Evolutionary conservation across 352 stramenopile genomes (phyloP).

Genomic region (Globisporangium echinulatum): DNA sequence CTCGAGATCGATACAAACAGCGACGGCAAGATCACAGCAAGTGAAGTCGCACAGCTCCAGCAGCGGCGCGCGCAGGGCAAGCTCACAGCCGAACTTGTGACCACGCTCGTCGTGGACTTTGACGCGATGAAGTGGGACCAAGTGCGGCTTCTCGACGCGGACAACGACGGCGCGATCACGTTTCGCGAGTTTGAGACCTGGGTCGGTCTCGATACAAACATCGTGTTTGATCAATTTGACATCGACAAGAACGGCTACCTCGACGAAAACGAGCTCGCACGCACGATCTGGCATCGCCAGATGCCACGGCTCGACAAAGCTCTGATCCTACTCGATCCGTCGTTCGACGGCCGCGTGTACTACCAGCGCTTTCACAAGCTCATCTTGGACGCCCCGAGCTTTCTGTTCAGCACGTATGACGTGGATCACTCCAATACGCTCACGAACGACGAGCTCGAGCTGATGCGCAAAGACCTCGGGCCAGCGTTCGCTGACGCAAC

Average conservation of each 20-base stretch:
- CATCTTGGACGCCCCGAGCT: conserved; percentile 33
- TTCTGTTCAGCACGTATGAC: conserved; percentile 72
- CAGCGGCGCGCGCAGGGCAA: conserved; percentile 20
- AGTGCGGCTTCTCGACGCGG: conserved; percentile 34
- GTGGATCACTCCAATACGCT: conserved; percentile 53
- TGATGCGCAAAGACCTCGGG: conserved; percentile 66
- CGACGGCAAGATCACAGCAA: conserved; percentile 66
- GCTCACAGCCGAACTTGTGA: conserved; percentile 35
- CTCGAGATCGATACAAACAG: conserved; percentile 55
- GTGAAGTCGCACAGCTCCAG: conserved; percentile 39
- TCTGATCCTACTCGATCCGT: conserved; percentile 72
- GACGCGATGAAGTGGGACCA: conserved; percentile 55
- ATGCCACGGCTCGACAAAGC: conserved; percentile 57
- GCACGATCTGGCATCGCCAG: conserved; percentile 59
- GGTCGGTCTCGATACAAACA: conserved; percentile 60
- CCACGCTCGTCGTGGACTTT: conserved; percentile 43
- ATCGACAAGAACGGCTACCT: conserved; percentile 81
- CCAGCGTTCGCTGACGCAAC: conserved; percentile 29
- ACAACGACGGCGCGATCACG: conserved; percentile 52
- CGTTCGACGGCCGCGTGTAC: conserved; percentile 78
- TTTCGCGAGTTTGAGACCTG: conserved; percentile 65
- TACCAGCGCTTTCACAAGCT: conserved; percentile 54
- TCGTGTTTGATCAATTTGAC: conserved; percentile 82
- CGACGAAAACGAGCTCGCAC: conserved; percentile 76
- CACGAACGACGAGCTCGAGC: conserved; percentile 49